phyloP scores from a whole-genome alignment of 306 rosid genomes.

The Biancaea sappan region DNA sequence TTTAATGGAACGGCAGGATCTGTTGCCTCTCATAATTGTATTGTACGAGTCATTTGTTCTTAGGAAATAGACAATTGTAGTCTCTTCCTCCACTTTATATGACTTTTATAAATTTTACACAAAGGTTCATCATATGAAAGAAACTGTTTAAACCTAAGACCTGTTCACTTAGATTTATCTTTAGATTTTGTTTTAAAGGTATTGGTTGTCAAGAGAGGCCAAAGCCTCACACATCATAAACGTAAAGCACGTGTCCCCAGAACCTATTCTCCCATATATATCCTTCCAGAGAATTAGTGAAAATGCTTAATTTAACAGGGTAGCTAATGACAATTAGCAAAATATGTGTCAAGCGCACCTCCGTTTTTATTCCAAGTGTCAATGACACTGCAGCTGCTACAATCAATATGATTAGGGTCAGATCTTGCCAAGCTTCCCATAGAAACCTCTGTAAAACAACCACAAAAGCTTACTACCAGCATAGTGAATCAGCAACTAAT shows the following conservation, averaged over 20 bases:
- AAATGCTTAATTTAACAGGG: slow-evolving; percentile 17
- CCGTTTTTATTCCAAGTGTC: slow-evolving; percentile 83
- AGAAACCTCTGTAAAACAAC: slow-evolving; percentile 73
- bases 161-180: neutral
- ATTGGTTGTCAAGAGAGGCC: slow-evolving; percentile 1
- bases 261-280: slow-evolving; percentile 23
- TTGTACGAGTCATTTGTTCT: slow-evolving; percentile 4
- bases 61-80: neutral
- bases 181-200: neutral
- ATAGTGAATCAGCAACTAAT: slow-evolving; percentile 12
- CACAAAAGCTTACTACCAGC: slow-evolving; percentile 14
- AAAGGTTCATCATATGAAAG: neutral
- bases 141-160: neutral
- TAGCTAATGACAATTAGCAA: slow-evolving; percentile 18
- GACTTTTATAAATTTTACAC: neutral
- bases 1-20: neutral
- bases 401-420: slow-evolving; percentile 86
- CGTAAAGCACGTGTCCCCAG: slow-evolving; percentile 7
- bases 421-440: slow-evolving; percentile 99
- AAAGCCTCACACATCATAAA: neutral
- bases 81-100: neutral
- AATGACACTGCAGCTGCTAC: slow-evolving; percentile 87
- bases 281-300: slow-evolving; percentile 22
- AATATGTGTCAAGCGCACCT: slow-evolving; percentile 51
- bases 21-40: neutral